Conservation (phyloP, 208 protist species). For the Strigomonas galati region DNA sequence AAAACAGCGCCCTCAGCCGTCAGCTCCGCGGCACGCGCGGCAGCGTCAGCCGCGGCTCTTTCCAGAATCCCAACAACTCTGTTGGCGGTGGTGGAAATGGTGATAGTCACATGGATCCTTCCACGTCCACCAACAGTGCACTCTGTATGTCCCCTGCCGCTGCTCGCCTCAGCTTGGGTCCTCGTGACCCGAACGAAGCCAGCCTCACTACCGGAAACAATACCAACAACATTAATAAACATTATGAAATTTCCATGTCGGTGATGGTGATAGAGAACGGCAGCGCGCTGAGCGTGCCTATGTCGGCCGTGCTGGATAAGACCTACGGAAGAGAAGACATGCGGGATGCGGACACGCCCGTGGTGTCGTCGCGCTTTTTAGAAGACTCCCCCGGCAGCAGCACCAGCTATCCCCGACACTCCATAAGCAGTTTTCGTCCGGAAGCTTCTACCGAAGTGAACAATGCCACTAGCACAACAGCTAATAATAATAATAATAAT, state of each 20-base stretch:
- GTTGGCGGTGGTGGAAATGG: neutral
- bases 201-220: conserved; percentile 14
- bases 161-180: conserved; percentile 28
- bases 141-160: conserved; percentile 21
- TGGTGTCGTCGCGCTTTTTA: conserved; percentile 55
- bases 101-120: neutral
- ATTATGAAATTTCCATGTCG: conserved; percentile 75
- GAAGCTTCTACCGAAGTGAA: conserved; percentile 34
- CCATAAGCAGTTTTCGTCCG: neutral
- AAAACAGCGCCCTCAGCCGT: conserved; percentile 50
- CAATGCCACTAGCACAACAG: conserved; percentile 9
- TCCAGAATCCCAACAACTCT: conserved; percentile 1
- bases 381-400: conserved; percentile 22
- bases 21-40: conserved; percentile 38
- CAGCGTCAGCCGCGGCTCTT: conserved; percentile 9
- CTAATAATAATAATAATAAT: neutral
- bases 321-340: conserved; percentile 67
- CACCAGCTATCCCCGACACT: conserved; percentile 7
- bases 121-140: conserved; percentile 12
- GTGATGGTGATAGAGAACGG: conserved; percentile 90
- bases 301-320: conserved; percentile 75
- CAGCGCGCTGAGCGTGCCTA: conserved; percentile 60
- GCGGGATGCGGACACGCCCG: conserved; percentile 84
- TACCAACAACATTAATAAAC: neutral
- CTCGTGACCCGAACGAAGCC: conserved; percentile 1